Percentiles rank a stretch among this genome's conserved stretches.
phyloP scores from a whole-genome alignment of 148 eudicot genomes.

The Rhododendron griersonianum region DNA sequence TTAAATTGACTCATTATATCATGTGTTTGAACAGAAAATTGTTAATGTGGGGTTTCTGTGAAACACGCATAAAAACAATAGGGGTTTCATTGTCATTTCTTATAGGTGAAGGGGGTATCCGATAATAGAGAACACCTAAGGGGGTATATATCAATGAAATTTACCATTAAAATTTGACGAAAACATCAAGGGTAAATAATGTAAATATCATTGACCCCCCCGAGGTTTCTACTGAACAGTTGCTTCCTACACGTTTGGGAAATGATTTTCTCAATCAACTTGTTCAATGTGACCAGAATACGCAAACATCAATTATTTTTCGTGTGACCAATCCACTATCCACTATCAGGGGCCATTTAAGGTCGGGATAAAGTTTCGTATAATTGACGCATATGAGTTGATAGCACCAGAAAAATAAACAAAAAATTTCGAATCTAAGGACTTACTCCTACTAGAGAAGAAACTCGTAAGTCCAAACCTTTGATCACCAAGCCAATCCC shows the following conservation, averaged over 20 bases:
- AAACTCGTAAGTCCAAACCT: no score
- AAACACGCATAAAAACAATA: background rate
- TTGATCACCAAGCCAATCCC: no score
- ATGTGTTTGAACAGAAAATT: background rate
- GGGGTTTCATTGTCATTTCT: background rate
- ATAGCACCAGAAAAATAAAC: no score
- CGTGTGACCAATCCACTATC: no score
- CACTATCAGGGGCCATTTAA: no score
- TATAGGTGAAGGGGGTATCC: background rate
- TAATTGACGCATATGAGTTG: no score
- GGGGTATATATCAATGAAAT: background rate
- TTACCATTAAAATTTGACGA: background rate
- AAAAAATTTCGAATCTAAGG: no score
- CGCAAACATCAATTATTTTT: background rate
- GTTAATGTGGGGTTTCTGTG: background rate
- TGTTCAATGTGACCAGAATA: background rate
- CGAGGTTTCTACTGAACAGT: background rate
- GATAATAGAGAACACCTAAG: background rate
- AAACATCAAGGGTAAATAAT: no score
- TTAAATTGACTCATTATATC: no score
- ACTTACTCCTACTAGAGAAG: no score
- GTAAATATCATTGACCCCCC: background rate
- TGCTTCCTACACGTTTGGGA: background rate
- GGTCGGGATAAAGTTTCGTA: no score
- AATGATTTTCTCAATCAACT: background rate